Evolutionary conservation across 768 basidiomycete species (phyloP), one percentile per base, ranked within the genome.

Genomic region (Mycena rosella): DNA sequence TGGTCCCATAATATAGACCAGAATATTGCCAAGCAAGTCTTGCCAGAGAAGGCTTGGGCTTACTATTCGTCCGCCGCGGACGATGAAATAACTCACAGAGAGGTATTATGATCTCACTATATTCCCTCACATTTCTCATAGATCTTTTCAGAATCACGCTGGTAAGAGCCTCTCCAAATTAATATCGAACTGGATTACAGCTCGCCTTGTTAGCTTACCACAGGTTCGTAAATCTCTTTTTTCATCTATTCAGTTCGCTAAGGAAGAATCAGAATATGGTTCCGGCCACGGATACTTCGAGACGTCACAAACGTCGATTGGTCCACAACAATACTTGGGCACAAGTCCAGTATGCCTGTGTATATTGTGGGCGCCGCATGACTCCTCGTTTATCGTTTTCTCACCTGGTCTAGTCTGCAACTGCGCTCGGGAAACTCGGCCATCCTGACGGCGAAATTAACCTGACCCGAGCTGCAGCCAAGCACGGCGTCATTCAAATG

Each of bases 61-160:
- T 96, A 96, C 77, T 96, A 98, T 75, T 95, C 93, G 0, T 96
- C 95, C n/a, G 96, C 96, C 20, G 91, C 97, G 9, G 97, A 98
- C 76, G 96, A 98, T 72, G 96, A 98, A 79, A 94, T 96, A 98
- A 79, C 94, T 96, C 49, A 96, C 95, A 32, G 83, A 87, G n/a
- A n/a, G n/a, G n/a, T n/a, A n/a, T n/a, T n/a, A n/a, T n/a, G n/a
- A n/a, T n/a, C n/a, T n/a, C n/a, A n/a, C n/a, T n/a, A n/a, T n/a
- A n/a, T n/a, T n/a, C n/a, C n/a, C n/a, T n/a, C n/a, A n/a, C n/a
- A 40, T 8, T 40, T 15, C 17, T 6, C 38, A 40, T 18, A 40
- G 38, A 40, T n/a, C n/a, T n/a, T n/a, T n/a, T n/a, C n/a, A n/a
- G n/a, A n/a, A n/a, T n/a, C n/a, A n/a, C n/a, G n/a, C n/a, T n/a